Evolutionary conservation across 225 moss, liverwort and hornwort species (phyloP).

Genomic region (Pseudoscleropodium purum): DNA sequence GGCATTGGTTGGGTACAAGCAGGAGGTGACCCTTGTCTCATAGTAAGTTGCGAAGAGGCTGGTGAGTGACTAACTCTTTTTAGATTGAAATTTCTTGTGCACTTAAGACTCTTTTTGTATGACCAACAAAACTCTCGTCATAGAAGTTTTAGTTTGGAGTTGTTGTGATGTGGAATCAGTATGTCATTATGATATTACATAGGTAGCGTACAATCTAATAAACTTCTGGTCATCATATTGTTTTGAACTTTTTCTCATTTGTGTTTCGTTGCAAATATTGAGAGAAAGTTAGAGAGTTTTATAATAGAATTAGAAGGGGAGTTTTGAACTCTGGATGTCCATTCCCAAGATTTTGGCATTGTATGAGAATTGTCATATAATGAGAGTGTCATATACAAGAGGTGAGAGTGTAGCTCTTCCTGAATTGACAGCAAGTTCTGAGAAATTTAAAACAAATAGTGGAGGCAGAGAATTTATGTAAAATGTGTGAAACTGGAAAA

Average conservation of each 20-base stretch:
- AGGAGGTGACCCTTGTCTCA: constrained; percentile 76
- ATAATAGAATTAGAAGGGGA: not conserved
- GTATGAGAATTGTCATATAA: not conserved
- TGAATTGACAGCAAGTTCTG: not conserved
- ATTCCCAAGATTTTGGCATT: not conserved
- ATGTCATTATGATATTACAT: not conserved
- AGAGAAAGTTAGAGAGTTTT: not conserved
- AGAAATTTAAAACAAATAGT: not conserved
- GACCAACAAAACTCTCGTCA: not conserved
- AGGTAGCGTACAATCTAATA: not conserved
- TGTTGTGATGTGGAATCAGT: not conserved
- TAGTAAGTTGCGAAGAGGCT: constrained; percentile 62
- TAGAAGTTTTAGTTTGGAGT: not conserved
- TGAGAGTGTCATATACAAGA: not conserved
- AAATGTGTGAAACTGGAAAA: not conserved
- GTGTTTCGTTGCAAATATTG: not conserved
- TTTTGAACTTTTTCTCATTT: not conserved
- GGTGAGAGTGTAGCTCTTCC: not conserved
- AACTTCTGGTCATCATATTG: not conserved
- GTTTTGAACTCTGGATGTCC: not conserved
- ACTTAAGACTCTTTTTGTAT: not conserved
- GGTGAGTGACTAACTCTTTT: constrained; percentile 28
- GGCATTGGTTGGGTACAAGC: constrained; percentile 70
- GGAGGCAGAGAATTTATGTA: not conserved
- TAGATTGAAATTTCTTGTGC: not conserved